Evolutionary conservation across 1,284 basidiomycete species (phyloP), one percentile per base, ranked within the genome.

Genomic region (Trichosporon ovoides): DNA sequence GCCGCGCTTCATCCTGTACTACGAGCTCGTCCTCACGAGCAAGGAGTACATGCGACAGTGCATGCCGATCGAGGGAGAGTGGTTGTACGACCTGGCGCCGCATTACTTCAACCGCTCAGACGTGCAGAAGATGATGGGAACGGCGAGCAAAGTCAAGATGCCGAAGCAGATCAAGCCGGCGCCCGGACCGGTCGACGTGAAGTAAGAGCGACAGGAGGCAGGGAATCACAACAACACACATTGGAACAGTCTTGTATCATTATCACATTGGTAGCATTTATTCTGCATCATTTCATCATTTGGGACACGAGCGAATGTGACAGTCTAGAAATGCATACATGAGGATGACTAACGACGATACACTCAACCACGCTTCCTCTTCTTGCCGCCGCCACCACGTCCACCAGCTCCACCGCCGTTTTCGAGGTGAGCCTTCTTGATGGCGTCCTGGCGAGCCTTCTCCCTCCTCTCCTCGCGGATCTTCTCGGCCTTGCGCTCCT

Each of bases 61-160:
- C 40, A 98, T 98, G 92, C 92, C 96, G 70, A 97, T 98, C 73
- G 94, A 96, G 72, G 88, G 93, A 1, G 78, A 84, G 40, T 98
- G 95, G 95, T 76, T 98, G 49, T 76, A 96, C 53, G 93, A 98
- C 83, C 88, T 94, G 38, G 92, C 93, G 1, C 91, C 92, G 1
- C 92, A 96, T 74, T 95, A 92, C 75, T 96, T 94, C 83, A 93
- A 91, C 74, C 83, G 84, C 33, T 85, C 86, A 5, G 91, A 95
- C 72, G 79, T 95, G 55, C 91, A 96, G 66, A 86, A 91, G 68
- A 75, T 92, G 57, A 82, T 88, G 1, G 83, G 84, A 10, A 86
- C 87, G 16, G 88, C 71, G 24, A 71, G 91, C 59, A 72, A 67
- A 64, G 91, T 88, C 77, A 94, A 94, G 79, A 91, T 94, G 90